Percentiles rank a stretch among this genome's conserved stretches.
These are phyloP conservation scores for Orbilia javanica DNA, from an alignment of 2,329 filamentous ascomycete species.

Conservation along the genomic window DNA sequence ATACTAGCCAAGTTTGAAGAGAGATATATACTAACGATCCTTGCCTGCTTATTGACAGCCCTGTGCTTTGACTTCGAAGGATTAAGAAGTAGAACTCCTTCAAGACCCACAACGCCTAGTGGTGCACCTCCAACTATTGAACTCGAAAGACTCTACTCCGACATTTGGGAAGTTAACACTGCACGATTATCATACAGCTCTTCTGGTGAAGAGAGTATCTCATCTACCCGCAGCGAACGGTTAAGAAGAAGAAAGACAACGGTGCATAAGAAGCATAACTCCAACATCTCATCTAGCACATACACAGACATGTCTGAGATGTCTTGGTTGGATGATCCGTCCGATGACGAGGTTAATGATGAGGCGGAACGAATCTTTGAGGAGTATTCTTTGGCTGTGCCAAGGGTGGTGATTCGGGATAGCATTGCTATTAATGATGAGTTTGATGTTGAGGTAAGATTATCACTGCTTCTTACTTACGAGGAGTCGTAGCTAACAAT, in stretches of 20 bases:
- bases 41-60: slow-evolving; percentile 5
- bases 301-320: slow-evolving; percentile 35
- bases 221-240: slow-evolving; percentile 36
- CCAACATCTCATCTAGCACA: slow-evolving; percentile 22
- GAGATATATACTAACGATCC: slow-evolving; percentile 24
- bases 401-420: slow-evolving; percentile 15
- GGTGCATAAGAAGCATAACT: slow-evolving; percentile 41
- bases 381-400: slow-evolving; percentile 40
- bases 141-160: slow-evolving; percentile 48
- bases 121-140: slow-evolving; percentile 33
- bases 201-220: slow-evolving; percentile 46
- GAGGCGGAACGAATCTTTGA: slow-evolving; percentile 52
- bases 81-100: slow-evolving; percentile 4
- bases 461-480: not conserved
- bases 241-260: slow-evolving; percentile 45
- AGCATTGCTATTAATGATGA: slow-evolving; percentile 34
- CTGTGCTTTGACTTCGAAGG: slow-evolving; percentile 8
- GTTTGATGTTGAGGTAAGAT: slow-evolving; percentile 47
- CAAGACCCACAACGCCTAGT: slow-evolving; percentile 14
- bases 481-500: not conserved
- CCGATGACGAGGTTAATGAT: slow-evolving; percentile 53
- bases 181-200: slow-evolving; percentile 44
- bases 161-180: slow-evolving; percentile 48
- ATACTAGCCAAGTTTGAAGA: not conserved
- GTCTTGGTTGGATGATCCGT: slow-evolving; percentile 54